Percentiles rank a stretch among this genome's conserved stretches.
phyloP scores from a whole-genome alignment of 371 early-diverging fungal genomes.

The Actinomortierella ambigua region DNA sequence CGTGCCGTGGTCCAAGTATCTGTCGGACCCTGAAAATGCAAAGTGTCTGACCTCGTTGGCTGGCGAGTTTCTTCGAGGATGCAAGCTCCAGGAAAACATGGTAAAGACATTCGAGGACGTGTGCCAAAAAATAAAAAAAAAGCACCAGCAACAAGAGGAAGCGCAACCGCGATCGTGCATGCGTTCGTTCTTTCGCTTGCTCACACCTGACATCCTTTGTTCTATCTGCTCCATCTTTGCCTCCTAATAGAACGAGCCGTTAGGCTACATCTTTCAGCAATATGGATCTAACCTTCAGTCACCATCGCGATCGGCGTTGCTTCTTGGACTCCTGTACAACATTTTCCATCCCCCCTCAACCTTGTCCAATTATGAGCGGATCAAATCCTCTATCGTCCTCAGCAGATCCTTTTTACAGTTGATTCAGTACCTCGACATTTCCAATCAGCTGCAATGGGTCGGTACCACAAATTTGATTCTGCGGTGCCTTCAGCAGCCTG shows the following conservation, averaged over 20 bases:
- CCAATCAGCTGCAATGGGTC: conserved; percentile 43
- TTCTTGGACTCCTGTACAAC: conserved; percentile 40
- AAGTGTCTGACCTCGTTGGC: conserved; percentile 27
- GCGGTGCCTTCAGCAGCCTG: conserved; percentile 39
- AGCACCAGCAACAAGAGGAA: too few species aligned
- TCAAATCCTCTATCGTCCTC: conserved; percentile 33
- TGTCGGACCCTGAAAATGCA: conserved; percentile 32
- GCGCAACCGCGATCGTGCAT: neutral
- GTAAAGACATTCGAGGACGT: conserved; percentile 10
- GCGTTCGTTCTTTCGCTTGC: neutral
- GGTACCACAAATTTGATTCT: conserved; percentile 40
- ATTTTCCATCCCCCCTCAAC: conserved; percentile 41
- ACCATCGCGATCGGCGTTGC: conserved; percentile 19
- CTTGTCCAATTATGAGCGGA: conserved; percentile 32
- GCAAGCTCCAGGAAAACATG: conserved; percentile 32
- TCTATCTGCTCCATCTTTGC: neutral
- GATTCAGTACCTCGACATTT: conserved; percentile 36
- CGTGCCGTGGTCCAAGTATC: conserved; percentile 30
- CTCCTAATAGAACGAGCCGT: conserved; percentile 27
- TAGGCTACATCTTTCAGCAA: conserved; percentile 23
- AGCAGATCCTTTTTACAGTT: conserved; percentile 38
- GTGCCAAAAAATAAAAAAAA: too few species aligned
- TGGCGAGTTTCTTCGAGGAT: conserved; percentile 37
- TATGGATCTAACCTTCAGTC: conserved; percentile 34
- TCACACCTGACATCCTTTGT: neutral